A percentile compares a stretch with the other conserved stretches of the same genome.
These are phyloP conservation scores for Hydnomerulius pinastri DNA, from an alignment of 768 basidiomycete genomes.

Conservation along the genomic window DNA sequence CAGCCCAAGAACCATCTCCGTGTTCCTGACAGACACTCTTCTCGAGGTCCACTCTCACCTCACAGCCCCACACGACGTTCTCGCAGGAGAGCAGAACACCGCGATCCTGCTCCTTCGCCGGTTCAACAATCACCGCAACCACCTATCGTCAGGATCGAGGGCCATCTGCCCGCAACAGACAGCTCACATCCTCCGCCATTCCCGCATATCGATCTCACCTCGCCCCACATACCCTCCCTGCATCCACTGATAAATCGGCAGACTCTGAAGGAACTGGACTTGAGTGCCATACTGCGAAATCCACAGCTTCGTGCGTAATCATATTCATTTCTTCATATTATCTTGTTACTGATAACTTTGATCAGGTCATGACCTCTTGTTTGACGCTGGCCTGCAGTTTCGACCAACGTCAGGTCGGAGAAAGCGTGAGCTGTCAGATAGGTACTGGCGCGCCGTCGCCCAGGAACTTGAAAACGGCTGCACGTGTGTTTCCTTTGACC, in stretches of 20 bases:
- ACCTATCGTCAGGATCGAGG: constrained; percentile 25
- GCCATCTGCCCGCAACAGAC: constrained; percentile 21
- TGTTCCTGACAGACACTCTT: constrained; percentile 7
- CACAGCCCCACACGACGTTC: constrained; percentile 33
- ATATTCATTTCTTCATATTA: background rate
- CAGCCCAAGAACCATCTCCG: constrained; percentile 19
- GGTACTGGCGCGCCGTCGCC: constrained; percentile 82
- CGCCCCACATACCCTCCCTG: constrained; percentile 64
- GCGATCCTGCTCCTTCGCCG: constrained; percentile 31
- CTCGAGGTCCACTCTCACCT: constrained; percentile 20
- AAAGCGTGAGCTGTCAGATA: constrained; percentile 71
- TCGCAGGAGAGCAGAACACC: constrained; percentile 28
- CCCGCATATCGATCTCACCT: constrained; percentile 41
- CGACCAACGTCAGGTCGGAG: constrained; percentile 73
- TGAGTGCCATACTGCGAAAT: constrained; percentile 83
- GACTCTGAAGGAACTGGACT: constrained; percentile 82
- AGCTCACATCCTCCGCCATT: constrained; percentile 30
- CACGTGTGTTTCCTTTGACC: constrained; percentile 79
- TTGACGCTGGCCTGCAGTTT: constrained; percentile 84
- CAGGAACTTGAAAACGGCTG: constrained; percentile 81
- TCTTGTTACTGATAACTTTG: constrained; percentile 6
- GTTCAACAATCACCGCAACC: constrained; percentile 23
- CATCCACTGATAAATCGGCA: constrained; percentile 80
- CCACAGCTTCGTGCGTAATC: constrained; percentile 81
- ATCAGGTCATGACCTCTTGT: constrained; percentile 85